Percentiles rank a stretch among this genome's conserved stretches.
These are phyloP conservation scores for Nakazawaea wickerhamii DNA, from an alignment of 805 yeast genomes.

Conservation along the genomic window DNA sequence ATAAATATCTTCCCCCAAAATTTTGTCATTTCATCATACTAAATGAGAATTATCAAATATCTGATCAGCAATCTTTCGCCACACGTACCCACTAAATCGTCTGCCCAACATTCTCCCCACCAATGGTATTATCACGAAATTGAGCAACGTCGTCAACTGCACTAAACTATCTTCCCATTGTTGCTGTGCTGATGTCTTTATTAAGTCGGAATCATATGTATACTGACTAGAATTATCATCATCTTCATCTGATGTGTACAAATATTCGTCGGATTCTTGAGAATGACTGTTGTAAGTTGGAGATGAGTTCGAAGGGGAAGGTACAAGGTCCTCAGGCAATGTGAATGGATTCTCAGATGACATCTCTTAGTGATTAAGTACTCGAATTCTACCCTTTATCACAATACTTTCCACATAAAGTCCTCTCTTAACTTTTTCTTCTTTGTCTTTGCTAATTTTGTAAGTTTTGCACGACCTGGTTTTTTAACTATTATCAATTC, in stretches of 20 bases:
- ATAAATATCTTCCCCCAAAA: too few relatives aligned
- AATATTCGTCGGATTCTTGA: constrained; percentile 9
- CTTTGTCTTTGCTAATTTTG: background rate
- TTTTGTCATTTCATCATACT: too few relatives aligned
- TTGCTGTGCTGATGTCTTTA: constrained; percentile 43
- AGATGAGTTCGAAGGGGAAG: constrained; percentile 1
- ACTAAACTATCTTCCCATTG: constrained; percentile 70
- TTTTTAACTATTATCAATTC: too few relatives aligned
- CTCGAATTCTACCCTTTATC: background rate
- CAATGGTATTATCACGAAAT: constrained; percentile 58
- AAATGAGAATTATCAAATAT: constrained; percentile 12
- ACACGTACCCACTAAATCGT: constrained; percentile 38
- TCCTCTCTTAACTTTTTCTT: background rate
- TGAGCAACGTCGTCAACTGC: constrained; percentile 53
- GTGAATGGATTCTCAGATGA: background rate
- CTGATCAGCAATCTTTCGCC: constrained; percentile 25
- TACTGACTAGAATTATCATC: constrained; percentile 21
- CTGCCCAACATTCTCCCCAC: constrained; percentile 67
- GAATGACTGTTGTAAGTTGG: constrained; percentile 8
- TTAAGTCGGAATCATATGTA: constrained; percentile 26
- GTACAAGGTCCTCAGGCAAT: background rate
- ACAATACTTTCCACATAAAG: background rate
- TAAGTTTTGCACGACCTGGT: too few relatives aligned
- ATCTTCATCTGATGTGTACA: constrained; percentile 6
- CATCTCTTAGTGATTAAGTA: background rate